Base-by-base conservation (phyloP, 768 basidiomycete genomes). In the Mycena olivaceomarginata region DNA sequence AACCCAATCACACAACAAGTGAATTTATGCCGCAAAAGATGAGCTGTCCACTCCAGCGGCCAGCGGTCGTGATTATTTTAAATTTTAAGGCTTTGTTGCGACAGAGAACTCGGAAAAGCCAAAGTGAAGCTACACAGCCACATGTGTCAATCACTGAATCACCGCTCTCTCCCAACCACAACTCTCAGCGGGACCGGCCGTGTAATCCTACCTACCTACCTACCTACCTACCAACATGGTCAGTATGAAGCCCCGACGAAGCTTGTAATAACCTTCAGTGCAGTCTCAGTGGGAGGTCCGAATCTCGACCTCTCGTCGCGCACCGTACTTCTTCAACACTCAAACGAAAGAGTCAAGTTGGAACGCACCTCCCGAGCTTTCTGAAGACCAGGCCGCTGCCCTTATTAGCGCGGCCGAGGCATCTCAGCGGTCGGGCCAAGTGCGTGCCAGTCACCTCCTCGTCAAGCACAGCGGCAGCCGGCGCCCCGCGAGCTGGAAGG, bases 401-500 rank as follows among this genome's bases (percentile, higher is more conserved):
- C 90, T 98, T 12, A 93, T 95, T 3, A 96, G 96, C 0, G 95
- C 94, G 20, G 83, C 92, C 56, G 86, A 92, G 67, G 82, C 90
- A 90, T 72, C 85, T 70, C 80, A 77, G 45, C 22, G 46, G 46
- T 81, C 88, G 20, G 89, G 87, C 22, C 90, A 95, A 85, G 96
- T 98, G 51, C 92, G 97, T 66, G 98, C 97, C n/a, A 97, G 96
- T 82, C 98, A 99, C 88, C 88, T 99, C 77, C 87, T 99, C 73
- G 94, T 99, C 77, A 99, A 99, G 87, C 98, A 99, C 86, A 89
- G 87, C 66, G 94, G 90, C 6, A 96, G 95, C 83, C 87, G 95
- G 75, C 89, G 95, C 39, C 93, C 95, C 45, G 91, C 94, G 56
- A 96, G 95, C 84, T 96, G 95, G 95, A 95, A 95, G 84, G 94